Evolutionary conservation across 768 basidiomycete genomes (phyloP).

Genomic region (Chiua virens): DNA sequence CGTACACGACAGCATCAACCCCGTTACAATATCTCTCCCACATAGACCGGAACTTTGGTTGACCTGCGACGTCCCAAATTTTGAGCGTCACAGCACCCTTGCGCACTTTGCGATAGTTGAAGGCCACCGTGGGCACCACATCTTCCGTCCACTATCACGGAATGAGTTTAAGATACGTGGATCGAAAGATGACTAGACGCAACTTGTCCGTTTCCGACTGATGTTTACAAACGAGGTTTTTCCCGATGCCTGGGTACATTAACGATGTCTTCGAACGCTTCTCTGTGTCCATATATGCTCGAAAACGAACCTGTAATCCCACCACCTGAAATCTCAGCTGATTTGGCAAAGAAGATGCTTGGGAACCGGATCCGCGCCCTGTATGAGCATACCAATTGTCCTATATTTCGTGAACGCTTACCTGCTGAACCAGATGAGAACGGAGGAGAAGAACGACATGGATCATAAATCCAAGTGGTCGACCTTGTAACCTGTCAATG

Average conservation of each 20-base stretch:
- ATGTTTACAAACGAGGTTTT: conserved; percentile 96
- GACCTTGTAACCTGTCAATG: too few relatives aligned
- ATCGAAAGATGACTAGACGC: not conserved
- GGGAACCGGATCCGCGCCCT: not conserved
- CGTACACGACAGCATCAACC: conserved; percentile 89
- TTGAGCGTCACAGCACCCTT: conserved; percentile 91
- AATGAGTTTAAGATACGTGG: not conserved
- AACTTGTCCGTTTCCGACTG: conserved; percentile 79
- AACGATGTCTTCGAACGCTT: not conserved
- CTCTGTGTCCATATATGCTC: not conserved
- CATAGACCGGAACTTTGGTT: conserved; percentile 92
- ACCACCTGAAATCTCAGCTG: conserved; percentile 91
- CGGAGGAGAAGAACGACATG: conserved; percentile 50
- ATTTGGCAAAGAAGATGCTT: conserved; percentile 84
- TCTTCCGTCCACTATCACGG: conserved; percentile 86
- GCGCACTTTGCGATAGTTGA: conserved; percentile 84
- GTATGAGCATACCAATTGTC: not conserved
- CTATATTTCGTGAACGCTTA: conserved; percentile 17
- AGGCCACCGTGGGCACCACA: conserved; percentile 94
- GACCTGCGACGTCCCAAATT: conserved; percentile 95
- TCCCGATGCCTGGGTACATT: conserved; percentile 69
- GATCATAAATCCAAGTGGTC: conserved; percentile 5
- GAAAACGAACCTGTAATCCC: conserved; percentile 66
- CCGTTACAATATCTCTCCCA: conserved; percentile 95
- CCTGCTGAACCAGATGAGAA: conserved; percentile 62